A percentile compares a stretch with the other conserved stretches of the same genome.
phyloP scores from a whole-genome alignment of 176 grass and related monocot species.

The Panicum miliaceum region DNA sequence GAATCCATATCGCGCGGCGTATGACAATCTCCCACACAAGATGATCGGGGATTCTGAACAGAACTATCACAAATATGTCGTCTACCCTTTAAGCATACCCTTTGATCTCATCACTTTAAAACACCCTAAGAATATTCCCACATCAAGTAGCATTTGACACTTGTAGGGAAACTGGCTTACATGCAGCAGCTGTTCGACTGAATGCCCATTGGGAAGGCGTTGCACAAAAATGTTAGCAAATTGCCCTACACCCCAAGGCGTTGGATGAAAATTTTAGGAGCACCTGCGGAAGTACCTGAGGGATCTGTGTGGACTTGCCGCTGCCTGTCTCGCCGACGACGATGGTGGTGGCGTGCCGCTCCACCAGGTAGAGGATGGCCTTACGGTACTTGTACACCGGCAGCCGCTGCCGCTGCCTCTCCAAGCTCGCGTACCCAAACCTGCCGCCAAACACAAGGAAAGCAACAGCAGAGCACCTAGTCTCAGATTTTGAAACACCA shows the following conservation, averaged over 20 bases:
- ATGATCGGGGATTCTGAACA: neutral
- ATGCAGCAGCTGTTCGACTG: slow-evolving; percentile 34
- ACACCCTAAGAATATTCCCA: neutral
- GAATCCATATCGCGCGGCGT: neutral
- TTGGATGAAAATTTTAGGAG: neutral
- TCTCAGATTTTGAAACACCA: neutral
- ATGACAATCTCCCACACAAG: neutral
- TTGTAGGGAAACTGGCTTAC: neutral
- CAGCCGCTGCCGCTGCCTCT: slow-evolving; percentile 77
- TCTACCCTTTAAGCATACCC: neutral
- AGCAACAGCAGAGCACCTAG: neutral
- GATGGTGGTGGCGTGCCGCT: slow-evolving; percentile 82
- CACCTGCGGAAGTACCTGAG: slow-evolving; percentile 57
- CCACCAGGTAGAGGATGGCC: slow-evolving; percentile 88
- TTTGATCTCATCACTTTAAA: neutral
- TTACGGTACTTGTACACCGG: slow-evolving; percentile 90
- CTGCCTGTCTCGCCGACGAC: slow-evolving; percentile 92
- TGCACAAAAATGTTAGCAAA: neutral
- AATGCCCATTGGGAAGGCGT: slow-evolving; percentile 6
- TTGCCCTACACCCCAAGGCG: neutral
- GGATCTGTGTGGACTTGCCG: slow-evolving; percentile 95
- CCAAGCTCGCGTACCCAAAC: slow-evolving; percentile 68
- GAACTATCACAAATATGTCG: neutral
- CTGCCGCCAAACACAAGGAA: slow-evolving; percentile 30
- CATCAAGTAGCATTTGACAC: neutral